Base-by-base conservation (phyloP, 2,329 filamentous ascomycete genomes). In the Grosmannia penicillata region DNA sequence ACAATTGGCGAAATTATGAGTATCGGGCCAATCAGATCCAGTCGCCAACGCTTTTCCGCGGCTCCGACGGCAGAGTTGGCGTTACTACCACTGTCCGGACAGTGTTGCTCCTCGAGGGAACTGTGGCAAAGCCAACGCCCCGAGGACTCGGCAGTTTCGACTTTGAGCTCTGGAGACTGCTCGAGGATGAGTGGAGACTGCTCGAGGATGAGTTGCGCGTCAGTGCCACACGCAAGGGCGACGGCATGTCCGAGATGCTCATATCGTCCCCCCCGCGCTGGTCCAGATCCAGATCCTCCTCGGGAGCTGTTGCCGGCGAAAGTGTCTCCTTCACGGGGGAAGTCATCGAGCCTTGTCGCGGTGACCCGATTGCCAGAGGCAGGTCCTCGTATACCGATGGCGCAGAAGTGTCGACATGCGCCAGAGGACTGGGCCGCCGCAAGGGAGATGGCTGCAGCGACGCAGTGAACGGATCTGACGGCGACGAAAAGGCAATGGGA, bases 161-260 rank as follows among this genome's bases (percentile, higher is more conserved):
- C 40, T 53, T 58, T 9, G 42, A 45, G 37, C 54, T 61, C 18
- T 57, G 51, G 14, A 25, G 33, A 13, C n/a, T 28, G n/a, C n/a
- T n/a, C n/a, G n/a, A n/a, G n/a, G n/a, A n/a, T n/a, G n/a, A n/a
- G n/a, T n/a, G n/a, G n/a, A n/a, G n/a, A n/a, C n/a, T n/a, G n/a
- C n/a, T n/a, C n/a, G n/a, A 72, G 65, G 41, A 62, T 71, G 3
- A 75, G 4, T 6, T 53, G 8, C 17, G 17, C 8, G n/a, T 11
- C 9, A 13, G 13, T 14, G 13, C 19, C 14, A 18, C n/a, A n/a
- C 6, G 23, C n/a, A 23, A 14, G 4, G 34, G 10, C 34, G 26
- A 38, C 33, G 4, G 40, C 39, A 9, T 41, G 40, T 4, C 21
- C 15, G 14, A 30, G 21, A 31, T 39, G 58, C 48, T 11, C 54